Evolutionary conservation across 768 basidiomycete species (phyloP), one percentile per base, ranked within the genome.

Genomic region (Terana coerulea): DNA sequence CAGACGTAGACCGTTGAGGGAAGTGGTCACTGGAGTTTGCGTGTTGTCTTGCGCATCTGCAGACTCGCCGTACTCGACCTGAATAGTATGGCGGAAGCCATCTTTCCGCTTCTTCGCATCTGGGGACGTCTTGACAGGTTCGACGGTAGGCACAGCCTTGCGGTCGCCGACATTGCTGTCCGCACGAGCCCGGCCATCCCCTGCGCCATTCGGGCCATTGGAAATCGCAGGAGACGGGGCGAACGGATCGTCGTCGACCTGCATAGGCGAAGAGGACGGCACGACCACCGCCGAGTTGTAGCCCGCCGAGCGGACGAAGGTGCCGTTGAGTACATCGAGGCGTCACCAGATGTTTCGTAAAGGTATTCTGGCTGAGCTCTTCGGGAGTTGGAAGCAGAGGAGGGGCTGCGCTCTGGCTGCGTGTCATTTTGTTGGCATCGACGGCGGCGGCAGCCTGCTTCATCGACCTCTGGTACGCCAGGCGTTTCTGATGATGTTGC

Each of bases 31-130:
- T 10, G 50, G 30, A 0, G 40, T 5, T 22, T 41, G 14, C 17
- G 24, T 15, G 29, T 30, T 37, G 25, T 61, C 49, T 29, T 58
- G 53, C 36, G 59, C 61, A 2, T 61, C 58, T n/a, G 66, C 65
- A 5, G 78, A 77, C 49, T 85, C 84, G 51, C 87, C 88, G 61
- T 98, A 98, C 69, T 99, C 97, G 53, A 98, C 88, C 67, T 98
- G 97, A 41, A 98, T 91, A 9, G 97, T 98, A 68, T 98, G 94
- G 43, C 93, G 75, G 67, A 88, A 85, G n/a, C n/a, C n/a, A 47
- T 75, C 75, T 2, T 69, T 70, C 53, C 72, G 81, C 56, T 79
- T 80, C 49, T 72, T 46, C 26, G 65, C 52, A 43, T 85, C 72
- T 3, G 69, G 60, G 14, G 68, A 73, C 12, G 73, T 76, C 52